Evolutionary conservation across 805 yeast genomes (phyloP).

Genomic region (Saccharomycopsis javanensis): DNA sequence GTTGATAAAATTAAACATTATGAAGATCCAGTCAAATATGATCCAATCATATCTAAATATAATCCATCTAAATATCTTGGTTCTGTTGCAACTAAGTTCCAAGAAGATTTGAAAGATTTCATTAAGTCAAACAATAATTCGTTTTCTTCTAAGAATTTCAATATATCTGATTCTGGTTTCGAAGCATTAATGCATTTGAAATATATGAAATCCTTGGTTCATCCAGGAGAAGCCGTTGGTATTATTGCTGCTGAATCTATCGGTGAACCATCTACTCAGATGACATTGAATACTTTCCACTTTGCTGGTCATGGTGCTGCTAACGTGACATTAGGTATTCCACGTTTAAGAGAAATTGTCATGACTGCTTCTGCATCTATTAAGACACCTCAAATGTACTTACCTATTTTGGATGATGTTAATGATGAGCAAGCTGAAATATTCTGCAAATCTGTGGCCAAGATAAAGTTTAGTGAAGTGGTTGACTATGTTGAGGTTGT

Average conservation of each 20-base stretch:
- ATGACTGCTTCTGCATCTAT: slow-evolving; percentile 97
- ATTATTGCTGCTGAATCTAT: slow-evolving; percentile 96
- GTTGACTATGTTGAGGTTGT: slow-evolving; percentile 77
- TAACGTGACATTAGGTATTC: slow-evolving; percentile 97
- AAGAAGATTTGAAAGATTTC: slow-evolving; percentile 64
- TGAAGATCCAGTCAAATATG: slow-evolving; percentile 56
- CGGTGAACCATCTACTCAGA: slow-evolving; percentile 99
- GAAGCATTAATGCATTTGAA: slow-evolving; percentile 95
- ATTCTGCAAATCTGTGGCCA: slow-evolving; percentile 84
- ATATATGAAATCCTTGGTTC: slow-evolving; percentile 89
- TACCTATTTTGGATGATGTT: slow-evolving; percentile 76
- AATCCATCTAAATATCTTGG: slow-evolving; percentile 90
- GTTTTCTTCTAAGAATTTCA: slow-evolving; percentile 40
- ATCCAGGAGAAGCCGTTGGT: slow-evolving; percentile 98
- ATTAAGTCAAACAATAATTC: slow-evolving; percentile 44
- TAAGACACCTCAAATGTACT: slow-evolving; percentile 97
- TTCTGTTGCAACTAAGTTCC: slow-evolving; percentile 84
- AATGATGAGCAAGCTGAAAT: slow-evolving; percentile 81
- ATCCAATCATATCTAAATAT: slow-evolving; percentile 77
- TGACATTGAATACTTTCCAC: slow-evolving; percentile 95
- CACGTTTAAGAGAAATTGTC: slow-evolving; percentile 98
- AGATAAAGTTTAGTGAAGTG: slow-evolving; percentile 78
- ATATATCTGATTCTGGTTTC: slow-evolving; percentile 60
- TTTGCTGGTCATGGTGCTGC: slow-evolving; percentile 99
- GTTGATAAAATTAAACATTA: slow-evolving; percentile 53